Evolutionary conservation across 306 rosid genomes (phyloP).

Genomic region (Citrullus amarus): DNA sequence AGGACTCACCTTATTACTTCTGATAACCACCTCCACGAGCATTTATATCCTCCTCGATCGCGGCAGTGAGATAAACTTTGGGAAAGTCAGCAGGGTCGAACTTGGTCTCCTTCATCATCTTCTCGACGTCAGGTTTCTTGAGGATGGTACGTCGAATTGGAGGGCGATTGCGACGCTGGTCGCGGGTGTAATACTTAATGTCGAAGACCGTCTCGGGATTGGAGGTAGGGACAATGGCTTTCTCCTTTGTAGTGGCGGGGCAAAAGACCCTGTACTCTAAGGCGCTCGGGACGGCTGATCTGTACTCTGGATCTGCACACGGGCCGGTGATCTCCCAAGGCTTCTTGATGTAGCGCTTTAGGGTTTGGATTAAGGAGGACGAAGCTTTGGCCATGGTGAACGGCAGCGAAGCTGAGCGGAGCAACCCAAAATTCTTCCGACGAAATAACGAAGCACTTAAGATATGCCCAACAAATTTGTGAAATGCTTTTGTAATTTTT

Average conservation of each 20-base stretch:
- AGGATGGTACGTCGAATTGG: conserved; percentile 55
- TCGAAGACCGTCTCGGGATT: conserved; percentile 79
- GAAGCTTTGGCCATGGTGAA: conserved; percentile 12
- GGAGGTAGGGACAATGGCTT: conserved; percentile 48
- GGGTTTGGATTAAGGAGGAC: conserved; percentile 31
- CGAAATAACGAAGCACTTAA: background rate
- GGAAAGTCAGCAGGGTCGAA: conserved; percentile 54
- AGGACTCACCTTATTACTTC: conserved; percentile 18
- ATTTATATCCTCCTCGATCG: conserved; percentile 49
- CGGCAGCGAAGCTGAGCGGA: background rate
- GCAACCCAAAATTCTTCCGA: background rate
- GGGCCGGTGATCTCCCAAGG: conserved; percentile 99
- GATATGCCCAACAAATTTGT: background rate
- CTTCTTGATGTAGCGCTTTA: conserved; percentile 64
- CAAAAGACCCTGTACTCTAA: conserved; percentile 59
- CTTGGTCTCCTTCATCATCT: conserved; percentile 41
- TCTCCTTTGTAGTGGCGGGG: conserved; percentile 51
- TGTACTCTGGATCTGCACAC: conserved; percentile 64
- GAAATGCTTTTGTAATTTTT: background rate
- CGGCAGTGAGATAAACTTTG: conserved; percentile 40
- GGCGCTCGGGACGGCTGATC: conserved; percentile 45
- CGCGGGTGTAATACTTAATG: conserved; percentile 70
- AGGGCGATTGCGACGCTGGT: conserved; percentile 95
- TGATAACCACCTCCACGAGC: conserved; percentile 90
- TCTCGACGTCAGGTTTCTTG: conserved; percentile 52